phyloP scores from a whole-genome alignment of 345 rosid species.

The Psidium friedrichsthalianum region DNA sequence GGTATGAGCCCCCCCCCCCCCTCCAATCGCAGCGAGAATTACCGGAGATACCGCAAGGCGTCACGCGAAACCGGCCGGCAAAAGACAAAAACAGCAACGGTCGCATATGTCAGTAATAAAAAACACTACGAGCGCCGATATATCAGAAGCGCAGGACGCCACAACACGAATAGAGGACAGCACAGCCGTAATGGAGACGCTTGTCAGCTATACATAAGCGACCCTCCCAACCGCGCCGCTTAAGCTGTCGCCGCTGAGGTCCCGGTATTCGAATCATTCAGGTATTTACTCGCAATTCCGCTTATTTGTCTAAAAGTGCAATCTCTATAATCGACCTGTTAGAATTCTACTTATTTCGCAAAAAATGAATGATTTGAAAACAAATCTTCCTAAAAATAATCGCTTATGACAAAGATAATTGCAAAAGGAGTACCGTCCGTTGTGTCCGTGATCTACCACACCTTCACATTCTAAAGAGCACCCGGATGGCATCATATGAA shows the following conservation, averaged over 20 bases:
- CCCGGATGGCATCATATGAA: not conserved
- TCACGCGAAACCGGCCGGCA: no score
- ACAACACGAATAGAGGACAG: no score
- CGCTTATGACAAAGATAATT: not conserved
- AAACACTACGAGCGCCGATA: no score
- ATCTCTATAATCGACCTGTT: not conserved
- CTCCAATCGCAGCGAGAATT: no score
- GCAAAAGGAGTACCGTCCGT: not conserved
- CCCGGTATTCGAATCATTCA: not conserved
- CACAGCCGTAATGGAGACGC: no score
- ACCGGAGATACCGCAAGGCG: no score
- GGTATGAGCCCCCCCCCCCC: no score
- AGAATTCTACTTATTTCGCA: not conserved
- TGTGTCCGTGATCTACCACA: not conserved
- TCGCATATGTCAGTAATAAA: no score
- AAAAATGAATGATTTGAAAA: not conserved
- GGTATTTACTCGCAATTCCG: not conserved
- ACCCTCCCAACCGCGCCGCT: no score
- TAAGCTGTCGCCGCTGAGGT: not conserved
- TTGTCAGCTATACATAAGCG: no score
- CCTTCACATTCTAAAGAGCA: not conserved
- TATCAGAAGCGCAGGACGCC: no score
- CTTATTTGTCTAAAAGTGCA: not conserved
- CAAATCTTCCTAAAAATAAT: not conserved
- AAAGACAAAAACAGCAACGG: no score